Percentiles rank a stretch among this genome's conserved stretches.
phyloP scores from a whole-genome alignment of 371 early-diverging fungal species.

The Synchytrium microbalum region DNA sequence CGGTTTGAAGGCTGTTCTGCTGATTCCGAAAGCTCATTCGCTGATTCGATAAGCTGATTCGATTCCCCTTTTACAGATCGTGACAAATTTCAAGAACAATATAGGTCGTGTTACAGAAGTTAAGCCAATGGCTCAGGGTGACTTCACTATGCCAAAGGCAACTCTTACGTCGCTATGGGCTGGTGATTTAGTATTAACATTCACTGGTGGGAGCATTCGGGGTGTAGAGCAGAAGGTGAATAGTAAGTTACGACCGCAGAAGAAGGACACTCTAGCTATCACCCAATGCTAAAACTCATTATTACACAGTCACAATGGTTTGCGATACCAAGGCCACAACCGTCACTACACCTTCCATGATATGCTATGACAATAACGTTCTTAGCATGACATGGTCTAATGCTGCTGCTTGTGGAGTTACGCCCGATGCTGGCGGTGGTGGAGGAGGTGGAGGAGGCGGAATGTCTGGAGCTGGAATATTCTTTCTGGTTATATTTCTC shows the following conservation, averaged over 20 bases:
- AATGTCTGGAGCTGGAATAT: slow-evolving; percentile 11
- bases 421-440: not conserved
- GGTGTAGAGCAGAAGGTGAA: not conserved
- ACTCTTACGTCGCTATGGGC: not conserved
- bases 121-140: not conserved
- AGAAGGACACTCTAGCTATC: not conserved
- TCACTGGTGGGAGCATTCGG: not conserved
- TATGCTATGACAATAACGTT: not conserved
- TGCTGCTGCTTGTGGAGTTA: not conserved
- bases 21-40: too few relatives aligned
- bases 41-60: too few relatives aligned
- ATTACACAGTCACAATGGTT: not conserved
- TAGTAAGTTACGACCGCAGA: not conserved
- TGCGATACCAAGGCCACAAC: not conserved
- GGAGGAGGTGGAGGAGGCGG: not conserved
- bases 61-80: too few relatives aligned
- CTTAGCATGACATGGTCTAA: not conserved
- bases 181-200: not conserved
- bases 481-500: slow-evolving; percentile 12
- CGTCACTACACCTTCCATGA: not conserved
- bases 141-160: not conserved
- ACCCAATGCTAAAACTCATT: not conserved
- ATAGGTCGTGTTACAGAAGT: too few relatives aligned
- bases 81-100: too few relatives aligned
- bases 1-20: too few relatives aligned